Base-by-base conservation (phyloP, 768 basidiomycete genomes). In the Ramaria rubella region DNA sequence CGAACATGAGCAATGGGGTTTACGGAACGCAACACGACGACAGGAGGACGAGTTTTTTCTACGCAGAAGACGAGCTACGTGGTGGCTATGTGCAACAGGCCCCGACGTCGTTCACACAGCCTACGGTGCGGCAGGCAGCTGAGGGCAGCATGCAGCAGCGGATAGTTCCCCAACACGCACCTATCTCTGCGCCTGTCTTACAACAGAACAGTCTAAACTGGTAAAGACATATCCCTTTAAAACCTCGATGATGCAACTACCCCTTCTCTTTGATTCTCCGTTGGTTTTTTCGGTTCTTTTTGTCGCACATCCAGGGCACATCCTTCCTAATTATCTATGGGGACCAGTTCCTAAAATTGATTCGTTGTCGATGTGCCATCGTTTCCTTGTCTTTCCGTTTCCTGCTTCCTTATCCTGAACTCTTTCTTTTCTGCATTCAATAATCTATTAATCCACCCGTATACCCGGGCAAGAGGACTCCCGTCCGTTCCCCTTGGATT, bases 121-220 rank as follows among this genome's bases (percentile, higher is more conserved):
- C 64, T 43, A 60, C 61, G 17, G 69, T 57, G 26, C 64, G 59
- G n/a, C 66, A 67, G 29, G 55, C 56, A 2, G 69, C 60, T 21
- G 57, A 60, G 43, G 62, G 56, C 52, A 50, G 61, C 40, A 78
- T 80, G 77, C 77, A 75, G 55, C 80, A 86, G 72, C 76, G 87
- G 48, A 74, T 82, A 62, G 65, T 76, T 26, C 77, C 86, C n/a
- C 44, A 49, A 21, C 55, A 56, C 21, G 4, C 55, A 24, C 55
- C 55, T 33, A 91, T 92, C 59, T 86, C 84, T 2, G 80, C 86
- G 50, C 90, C 90, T 21, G 79, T 90, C 59, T 66, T 93, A 70
- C 75, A 80, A 65, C 86, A 89, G 72, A 92, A 85, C 70, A 91
- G 83, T 62, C 82, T 91, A 82, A 87, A 90, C 68, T 92, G 89